Conservation (phyloP, 2,329 filamentous ascomycete species). For the Diaporthe capsici region DNA sequence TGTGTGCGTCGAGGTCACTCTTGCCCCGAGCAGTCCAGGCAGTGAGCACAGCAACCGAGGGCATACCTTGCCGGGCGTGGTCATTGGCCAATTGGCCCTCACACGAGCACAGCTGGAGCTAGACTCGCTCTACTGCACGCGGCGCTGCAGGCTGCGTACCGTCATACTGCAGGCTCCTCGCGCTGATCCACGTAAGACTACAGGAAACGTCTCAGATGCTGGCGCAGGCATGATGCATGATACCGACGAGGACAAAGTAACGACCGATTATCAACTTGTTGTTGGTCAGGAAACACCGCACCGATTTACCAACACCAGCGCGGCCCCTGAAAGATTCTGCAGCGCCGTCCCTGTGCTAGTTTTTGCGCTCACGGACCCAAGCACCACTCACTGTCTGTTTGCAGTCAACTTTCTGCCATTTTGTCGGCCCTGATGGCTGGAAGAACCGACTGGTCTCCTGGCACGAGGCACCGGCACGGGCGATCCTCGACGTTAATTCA, state of each 20-base stretch:
- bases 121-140: conserved; percentile 4
- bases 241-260: background rate
- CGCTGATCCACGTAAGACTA: conserved; percentile 16
- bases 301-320: background rate
- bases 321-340: background rate
- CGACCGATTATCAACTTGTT: background rate
- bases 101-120: background rate
- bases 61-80: background rate
- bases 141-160: conserved; percentile 3
- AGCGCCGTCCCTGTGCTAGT: conserved; percentile 9
- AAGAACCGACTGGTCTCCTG: background rate
- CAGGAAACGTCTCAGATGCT: conserved; percentile 3
- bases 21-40: background rate
- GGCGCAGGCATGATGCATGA: background rate
- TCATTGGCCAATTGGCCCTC: conserved; percentile 10
- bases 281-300: background rate
- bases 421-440: background rate
- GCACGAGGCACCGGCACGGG: conserved; percentile 10
- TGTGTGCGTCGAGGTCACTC: background rate
- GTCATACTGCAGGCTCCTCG: conserved; percentile 16
- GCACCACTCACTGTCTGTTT: background rate
- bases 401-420: background rate
- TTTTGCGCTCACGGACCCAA: background rate
- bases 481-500: background rate
- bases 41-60: background rate